phyloP scores from a whole-genome alignment of 192 early-diverging fungal species.

The Linnemannia hyalina region DNA sequence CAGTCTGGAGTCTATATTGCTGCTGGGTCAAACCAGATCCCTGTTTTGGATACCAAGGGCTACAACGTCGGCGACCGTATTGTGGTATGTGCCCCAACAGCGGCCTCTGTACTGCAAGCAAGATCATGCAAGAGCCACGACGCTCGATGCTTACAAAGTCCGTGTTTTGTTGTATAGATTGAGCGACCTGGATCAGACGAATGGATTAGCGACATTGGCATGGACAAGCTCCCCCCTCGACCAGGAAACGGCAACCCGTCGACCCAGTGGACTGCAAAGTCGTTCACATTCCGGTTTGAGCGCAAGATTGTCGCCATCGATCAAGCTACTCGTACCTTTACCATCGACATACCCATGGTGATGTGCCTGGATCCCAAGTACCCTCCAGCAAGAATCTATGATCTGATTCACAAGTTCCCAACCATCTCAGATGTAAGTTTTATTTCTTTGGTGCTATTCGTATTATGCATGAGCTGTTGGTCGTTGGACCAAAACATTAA shows the following conservation, averaged over 20 bases:
- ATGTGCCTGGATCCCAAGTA: constrained; percentile 52
- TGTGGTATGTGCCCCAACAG: constrained; percentile 30
- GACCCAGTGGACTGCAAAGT: constrained; percentile 44
- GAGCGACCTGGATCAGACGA: constrained; percentile 48
- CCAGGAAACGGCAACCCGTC: constrained; percentile 15
- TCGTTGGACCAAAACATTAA: not conserved
- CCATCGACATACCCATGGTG: constrained; percentile 49
- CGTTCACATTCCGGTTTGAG: constrained; percentile 50
- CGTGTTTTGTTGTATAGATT: constrained; percentile 7
- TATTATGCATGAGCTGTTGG: not conserved
- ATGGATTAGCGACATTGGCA: constrained; percentile 47
- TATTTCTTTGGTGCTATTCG: not conserved
- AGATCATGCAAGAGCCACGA: not conserved
- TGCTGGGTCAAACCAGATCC: constrained; percentile 30
- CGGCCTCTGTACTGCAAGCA: no score
- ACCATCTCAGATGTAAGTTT: constrained; percentile 30
- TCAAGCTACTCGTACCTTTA: constrained; percentile 32
- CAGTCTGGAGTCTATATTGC: constrained; percentile 22
- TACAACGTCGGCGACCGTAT: constrained; percentile 48
- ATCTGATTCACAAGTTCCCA: constrained; percentile 44
- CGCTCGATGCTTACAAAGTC: not conserved
- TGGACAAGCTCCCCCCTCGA: constrained; percentile 37
- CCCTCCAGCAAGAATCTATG: constrained; percentile 45
- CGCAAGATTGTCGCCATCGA: constrained; percentile 50
- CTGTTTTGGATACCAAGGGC: constrained; percentile 32